A percentile compares a stretch with the other conserved stretches of the same genome.
Conservation (phyloP, 306 rosid genomes). For the Elaeagnus macrophylla region DNA sequence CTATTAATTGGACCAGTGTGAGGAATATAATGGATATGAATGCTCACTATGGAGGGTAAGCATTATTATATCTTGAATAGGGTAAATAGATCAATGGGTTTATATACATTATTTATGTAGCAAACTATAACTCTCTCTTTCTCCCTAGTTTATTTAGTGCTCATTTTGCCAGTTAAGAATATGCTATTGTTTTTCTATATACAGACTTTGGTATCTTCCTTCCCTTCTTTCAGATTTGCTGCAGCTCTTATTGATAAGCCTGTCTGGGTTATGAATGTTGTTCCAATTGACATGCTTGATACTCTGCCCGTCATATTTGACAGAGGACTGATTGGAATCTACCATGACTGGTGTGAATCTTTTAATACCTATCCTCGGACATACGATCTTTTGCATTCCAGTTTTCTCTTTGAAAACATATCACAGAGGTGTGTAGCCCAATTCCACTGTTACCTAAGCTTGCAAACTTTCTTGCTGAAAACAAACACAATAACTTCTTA, state of each 20-base stretch:
- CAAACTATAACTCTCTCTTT: neutral
- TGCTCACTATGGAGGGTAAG: slow-evolving; percentile 96
- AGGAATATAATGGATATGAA: slow-evolving; percentile 93
- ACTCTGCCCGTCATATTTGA: slow-evolving; percentile 61
- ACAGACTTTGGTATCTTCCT: neutral
- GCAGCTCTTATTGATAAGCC: slow-evolving; percentile 66
- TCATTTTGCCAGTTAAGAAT: no score
- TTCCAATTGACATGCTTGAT: slow-evolving; percentile 60
- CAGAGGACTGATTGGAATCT: slow-evolving; percentile 80
- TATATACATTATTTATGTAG: neutral
- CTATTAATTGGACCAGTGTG: slow-evolving; percentile 63
- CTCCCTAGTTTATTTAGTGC: neutral
- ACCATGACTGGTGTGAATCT: slow-evolving; percentile 96
- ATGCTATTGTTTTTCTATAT: no score
- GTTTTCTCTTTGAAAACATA: slow-evolving; percentile 51
- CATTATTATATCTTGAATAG: neutral
- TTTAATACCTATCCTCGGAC: slow-evolving; percentile 85
- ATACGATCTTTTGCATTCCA: slow-evolving; percentile 72
- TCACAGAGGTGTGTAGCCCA: slow-evolving; percentile 43
- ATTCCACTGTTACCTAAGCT: neutral
- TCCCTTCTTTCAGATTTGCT: slow-evolving; percentile 62
- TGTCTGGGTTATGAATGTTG: slow-evolving; percentile 90
- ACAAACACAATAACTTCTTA: no score
- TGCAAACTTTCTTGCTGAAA: neutral
- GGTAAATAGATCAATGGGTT: neutral